A percentile compares a stretch with the other conserved stretches of the same genome.
Evolutionary conservation across 345 rosid species (phyloP).

Genomic region (Lepidium africanum): DNA sequence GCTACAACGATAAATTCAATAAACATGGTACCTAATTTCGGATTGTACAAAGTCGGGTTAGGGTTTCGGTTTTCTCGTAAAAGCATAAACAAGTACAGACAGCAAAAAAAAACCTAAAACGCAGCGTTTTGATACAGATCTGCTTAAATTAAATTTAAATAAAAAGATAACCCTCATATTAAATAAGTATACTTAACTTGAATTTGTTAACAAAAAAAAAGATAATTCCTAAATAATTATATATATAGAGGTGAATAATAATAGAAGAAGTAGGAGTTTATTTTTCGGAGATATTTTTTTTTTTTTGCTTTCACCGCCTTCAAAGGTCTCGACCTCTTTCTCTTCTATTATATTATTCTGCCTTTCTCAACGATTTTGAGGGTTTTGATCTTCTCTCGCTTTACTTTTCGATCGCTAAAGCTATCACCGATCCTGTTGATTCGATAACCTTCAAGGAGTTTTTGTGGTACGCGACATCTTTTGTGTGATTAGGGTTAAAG

Average conservation of each 20-base stretch:
- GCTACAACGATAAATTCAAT: not conserved
- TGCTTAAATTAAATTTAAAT: not conserved
- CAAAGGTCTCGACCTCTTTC: constrained; percentile 19
- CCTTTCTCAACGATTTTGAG: not conserved
- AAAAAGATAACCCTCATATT: no score
- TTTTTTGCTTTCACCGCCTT: constrained; percentile 10
- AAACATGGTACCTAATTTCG: constrained; percentile 1
- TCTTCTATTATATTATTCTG: not conserved
- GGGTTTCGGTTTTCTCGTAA: constrained; percentile 35
- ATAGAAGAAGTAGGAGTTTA: constrained; percentile 5
- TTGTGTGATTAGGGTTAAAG: constrained; percentile 21
- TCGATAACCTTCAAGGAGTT: not conserved
- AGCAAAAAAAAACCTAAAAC: not conserved
- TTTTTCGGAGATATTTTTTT: not conserved
- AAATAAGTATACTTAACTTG: no score
- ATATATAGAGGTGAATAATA: not conserved
- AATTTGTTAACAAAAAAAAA: no score
- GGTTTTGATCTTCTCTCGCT: constrained; percentile 10
- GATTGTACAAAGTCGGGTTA: not conserved
- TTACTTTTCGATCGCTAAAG: constrained; percentile 1
- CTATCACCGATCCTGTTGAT: constrained; percentile 5
- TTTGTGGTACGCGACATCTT: not conserved
- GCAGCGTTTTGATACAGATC: constrained; percentile 8
- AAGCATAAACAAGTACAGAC: constrained; percentile 7
- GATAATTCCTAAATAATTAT: no score